Conservation (phyloP, 306 rosid species). For the Ammopiptanthus mongolicus region DNA sequence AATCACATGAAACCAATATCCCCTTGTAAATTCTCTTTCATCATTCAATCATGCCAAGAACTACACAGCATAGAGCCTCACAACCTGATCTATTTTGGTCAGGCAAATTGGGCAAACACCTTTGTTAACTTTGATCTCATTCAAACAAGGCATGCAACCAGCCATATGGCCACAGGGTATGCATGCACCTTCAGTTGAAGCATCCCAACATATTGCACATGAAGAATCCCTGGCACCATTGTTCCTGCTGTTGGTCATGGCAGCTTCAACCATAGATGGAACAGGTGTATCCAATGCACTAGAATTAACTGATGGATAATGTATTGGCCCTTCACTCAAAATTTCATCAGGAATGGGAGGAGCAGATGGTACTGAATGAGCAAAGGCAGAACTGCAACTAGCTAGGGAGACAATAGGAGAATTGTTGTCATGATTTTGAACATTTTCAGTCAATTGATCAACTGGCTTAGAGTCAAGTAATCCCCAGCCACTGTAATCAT, state of each 20-base stretch:
- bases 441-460: not conserved
- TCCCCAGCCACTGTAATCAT: not conserved
- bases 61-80: not conserved
- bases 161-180: not conserved
- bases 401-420: not conserved
- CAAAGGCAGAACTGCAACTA: constrained; percentile 10
- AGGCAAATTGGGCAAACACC: not conserved
- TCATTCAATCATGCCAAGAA: not conserved
- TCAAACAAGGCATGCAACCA: not conserved
- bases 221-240: not conserved
- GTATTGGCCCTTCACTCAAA: constrained; percentile 13
- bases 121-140: not conserved
- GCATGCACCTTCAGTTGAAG: not conserved
- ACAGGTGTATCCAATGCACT: not conserved
- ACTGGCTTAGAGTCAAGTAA: not conserved
- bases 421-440: not conserved
- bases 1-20: not conserved
- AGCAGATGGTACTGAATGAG: constrained; percentile 21
- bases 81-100: not conserved
- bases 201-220: constrained; percentile 2
- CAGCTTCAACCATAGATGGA: not conserved
- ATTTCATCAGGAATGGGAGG: constrained; percentile 19
- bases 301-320: not conserved
- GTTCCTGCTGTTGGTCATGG: not conserved
- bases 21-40: not conserved